A percentile compares a stretch with the other conserved stretches of the same genome.
Evolutionary conservation across 306 rosid genomes (phyloP).

Genomic region (Mimosa bimucronata): DNA sequence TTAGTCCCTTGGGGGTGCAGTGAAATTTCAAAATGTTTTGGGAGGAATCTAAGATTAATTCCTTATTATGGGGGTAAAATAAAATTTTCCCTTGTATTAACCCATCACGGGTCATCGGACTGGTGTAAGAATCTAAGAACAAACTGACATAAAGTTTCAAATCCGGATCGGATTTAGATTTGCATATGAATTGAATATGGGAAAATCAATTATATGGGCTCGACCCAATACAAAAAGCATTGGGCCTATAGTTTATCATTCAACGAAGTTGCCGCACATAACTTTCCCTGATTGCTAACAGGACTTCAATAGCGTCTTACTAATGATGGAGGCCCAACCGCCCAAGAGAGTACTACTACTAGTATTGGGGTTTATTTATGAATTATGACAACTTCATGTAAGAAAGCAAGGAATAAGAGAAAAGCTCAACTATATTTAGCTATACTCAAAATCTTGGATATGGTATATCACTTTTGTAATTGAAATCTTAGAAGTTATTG

Average conservation of each 20-base stretch:
- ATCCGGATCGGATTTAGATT: background rate
- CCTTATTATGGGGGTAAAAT: too few species aligned
- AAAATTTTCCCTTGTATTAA: too few species aligned
- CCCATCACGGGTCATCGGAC: background rate
- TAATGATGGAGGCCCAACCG: background rate
- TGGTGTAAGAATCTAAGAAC: too few species aligned
- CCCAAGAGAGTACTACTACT: background rate
- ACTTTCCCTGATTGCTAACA: background rate
- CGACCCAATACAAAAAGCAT: background rate
- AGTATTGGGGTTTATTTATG: background rate
- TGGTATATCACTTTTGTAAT: background rate
- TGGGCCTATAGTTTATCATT: background rate
- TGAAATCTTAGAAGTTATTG: background rate
- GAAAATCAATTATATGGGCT: background rate
- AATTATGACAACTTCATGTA: background rate
- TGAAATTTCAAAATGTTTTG: too few species aligned
- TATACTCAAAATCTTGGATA: background rate
- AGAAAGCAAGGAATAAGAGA: background rate
- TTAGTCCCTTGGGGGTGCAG: too few species aligned
- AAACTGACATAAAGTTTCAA: background rate
- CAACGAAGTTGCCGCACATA: background rate
- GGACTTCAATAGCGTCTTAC: background rate
- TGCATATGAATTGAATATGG: background rate
- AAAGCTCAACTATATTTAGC: background rate
- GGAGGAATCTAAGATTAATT: too few species aligned